These are phyloP conservation scores for Phytophthora aleatoria DNA, from an alignment of 352 stramenopile genomes.

Conservation along the genomic window DNA sequence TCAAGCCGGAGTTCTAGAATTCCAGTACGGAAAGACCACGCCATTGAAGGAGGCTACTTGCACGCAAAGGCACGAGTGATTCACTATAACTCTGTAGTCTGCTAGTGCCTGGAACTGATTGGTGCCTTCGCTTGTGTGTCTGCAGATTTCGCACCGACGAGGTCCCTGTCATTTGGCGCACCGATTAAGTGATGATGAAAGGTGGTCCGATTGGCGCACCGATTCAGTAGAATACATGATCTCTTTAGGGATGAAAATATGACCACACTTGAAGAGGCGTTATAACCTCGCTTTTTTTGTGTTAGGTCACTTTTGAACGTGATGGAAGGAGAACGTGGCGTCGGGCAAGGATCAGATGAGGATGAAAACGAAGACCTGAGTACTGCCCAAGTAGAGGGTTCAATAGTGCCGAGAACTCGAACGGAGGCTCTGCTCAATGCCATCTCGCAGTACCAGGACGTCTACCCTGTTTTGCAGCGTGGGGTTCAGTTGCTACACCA, in stretches of 20 bases:
- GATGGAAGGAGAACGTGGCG: constrained; percentile 17
- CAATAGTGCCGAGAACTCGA: constrained; percentile 22
- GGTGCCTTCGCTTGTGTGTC: neutral
- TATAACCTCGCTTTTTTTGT: neutral
- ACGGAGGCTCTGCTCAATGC: constrained; percentile 36
- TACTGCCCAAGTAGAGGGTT: neutral
- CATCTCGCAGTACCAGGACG: constrained; percentile 37
- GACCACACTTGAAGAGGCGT: constrained; percentile 16
- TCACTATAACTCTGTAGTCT: neutral
- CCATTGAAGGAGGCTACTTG: constrained; percentile 93
- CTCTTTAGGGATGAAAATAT: neutral
- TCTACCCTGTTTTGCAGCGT: constrained; percentile 34
- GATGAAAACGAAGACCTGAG: neutral
- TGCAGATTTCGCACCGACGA: constrained; percentile 97
- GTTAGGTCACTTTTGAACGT: constrained; percentile 2
- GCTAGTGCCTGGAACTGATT: neutral
- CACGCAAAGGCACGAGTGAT: constrained; percentile 87
- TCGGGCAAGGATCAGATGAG: neutral
- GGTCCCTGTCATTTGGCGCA: constrained; percentile 96
- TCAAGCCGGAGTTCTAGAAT: constrained; percentile 97
- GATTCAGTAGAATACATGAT: constrained; percentile 26
- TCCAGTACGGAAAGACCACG: constrained; percentile 94
- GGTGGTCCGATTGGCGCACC: constrained; percentile 78
- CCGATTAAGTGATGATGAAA: constrained; percentile 39
- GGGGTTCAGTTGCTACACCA: constrained; percentile 33